Evolutionary conservation across 257 asterid genomes (phyloP).

Genomic region (Lavandula angustifolia): DNA sequence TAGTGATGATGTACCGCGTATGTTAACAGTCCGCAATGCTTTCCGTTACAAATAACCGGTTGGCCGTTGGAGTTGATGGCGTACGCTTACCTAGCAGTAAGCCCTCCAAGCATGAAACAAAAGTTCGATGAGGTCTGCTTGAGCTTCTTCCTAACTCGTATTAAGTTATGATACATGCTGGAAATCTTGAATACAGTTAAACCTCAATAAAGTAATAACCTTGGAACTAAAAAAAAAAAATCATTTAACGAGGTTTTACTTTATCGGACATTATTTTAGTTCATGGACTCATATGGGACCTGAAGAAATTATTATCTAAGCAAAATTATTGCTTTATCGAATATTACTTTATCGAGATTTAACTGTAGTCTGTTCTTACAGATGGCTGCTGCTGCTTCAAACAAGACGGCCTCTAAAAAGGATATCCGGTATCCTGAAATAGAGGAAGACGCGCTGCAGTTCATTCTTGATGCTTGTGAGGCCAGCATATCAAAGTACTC

Average conservation of each 20-base stretch:
- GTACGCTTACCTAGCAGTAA: conserved; percentile 81
- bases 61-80: conserved; percentile 98
- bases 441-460: conserved; percentile 86
- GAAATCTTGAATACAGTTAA: neutral
- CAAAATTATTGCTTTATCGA: too few relatives aligned
- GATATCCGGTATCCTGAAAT: conserved; percentile 60
- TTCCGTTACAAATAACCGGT: conserved; percentile 85
- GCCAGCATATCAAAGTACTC: conserved; percentile 79
- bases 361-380: conserved; percentile 33
- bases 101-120: conserved; percentile 78
- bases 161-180: neutral
- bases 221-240: too few relatives aligned
- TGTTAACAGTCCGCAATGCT: conserved; percentile 68
- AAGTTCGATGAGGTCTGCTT: conserved; percentile 68
- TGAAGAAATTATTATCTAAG: too few relatives aligned
- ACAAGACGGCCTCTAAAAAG: conserved; percentile 60
- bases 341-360: too few relatives aligned
- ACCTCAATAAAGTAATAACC: too few relatives aligned
- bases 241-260: too few relatives aligned
- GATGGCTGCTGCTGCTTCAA: conserved; percentile 96
- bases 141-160: neutral
- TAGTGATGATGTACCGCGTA: neutral
- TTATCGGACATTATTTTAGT: too few relatives aligned
- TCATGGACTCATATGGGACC: too few relatives aligned
- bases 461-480: conserved; percentile 73